Evolutionary conservation across 2,329 filamentous ascomycete species (phyloP), one percentile per base, ranked within the genome.

Genomic region (Decorospora gaudefroyi): DNA sequence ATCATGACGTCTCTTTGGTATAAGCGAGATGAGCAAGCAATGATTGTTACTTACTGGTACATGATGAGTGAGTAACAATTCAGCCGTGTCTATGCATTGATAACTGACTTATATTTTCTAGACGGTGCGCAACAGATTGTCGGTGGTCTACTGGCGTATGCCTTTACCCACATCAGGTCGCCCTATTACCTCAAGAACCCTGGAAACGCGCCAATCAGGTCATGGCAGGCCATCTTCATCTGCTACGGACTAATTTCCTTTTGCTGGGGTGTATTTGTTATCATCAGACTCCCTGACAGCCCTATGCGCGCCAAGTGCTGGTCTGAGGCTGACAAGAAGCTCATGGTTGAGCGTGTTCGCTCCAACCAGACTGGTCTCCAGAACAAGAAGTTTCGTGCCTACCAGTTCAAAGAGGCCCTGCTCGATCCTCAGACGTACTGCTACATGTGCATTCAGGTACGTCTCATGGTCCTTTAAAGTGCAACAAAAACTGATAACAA

Each of bases 261-360:
- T 25, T 37, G 85, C 39, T 87, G 81, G 65, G 85, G 84, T 8
- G n/a, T 78, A 4, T 86, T 86, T 35, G 83, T 69, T 12, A 55
- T 68, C 16, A 62, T 53, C 40, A 64, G 61, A 49, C 60, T 69
- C 13, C 66, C 66, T 56, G 85, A 88, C 64, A 83, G 78, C 11
- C 85, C 84, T 0, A 87, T 88, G 84, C 77, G 82, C 6, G 84
- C 85, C 16, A 84, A 85, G 64, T 88, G 83, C 66, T 86, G 84
- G 61, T 76, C 72, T 7, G 83, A 87, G 56, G 75, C 81, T 42
- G 83, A 86, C 59, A 87, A 87, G 72, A 74, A 74, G 25, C 73
- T 84, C 30, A 72, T 76, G 70, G 63, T 76, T 13, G 73, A 75
- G 51, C 69, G 73, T 17, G 72, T 76, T n/a, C 67, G 72, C 9